Evolutionary conservation across 768 basidiomycete species (phyloP).

Genomic region (Boletus sp.): DNA sequence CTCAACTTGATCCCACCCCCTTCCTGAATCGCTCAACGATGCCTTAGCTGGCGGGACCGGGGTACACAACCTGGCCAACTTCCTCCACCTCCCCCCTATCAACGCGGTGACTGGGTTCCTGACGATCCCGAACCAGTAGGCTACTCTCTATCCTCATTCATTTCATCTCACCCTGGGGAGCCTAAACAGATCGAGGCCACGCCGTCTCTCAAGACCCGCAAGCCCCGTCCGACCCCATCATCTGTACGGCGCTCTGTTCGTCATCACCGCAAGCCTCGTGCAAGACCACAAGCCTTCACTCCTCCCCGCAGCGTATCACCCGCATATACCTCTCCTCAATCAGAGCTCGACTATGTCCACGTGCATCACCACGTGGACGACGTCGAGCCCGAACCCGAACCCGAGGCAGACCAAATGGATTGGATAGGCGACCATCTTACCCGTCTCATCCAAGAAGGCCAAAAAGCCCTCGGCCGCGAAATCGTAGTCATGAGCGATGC

Average conservation of each 20-base stretch:
- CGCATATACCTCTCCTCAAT: conserved; percentile 29
- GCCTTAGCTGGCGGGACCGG: conserved; percentile 69
- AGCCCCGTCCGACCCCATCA: conserved; percentile 32
- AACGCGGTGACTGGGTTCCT: conserved; percentile 56
- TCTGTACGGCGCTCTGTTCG: conserved; percentile 35
- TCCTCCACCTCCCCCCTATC: conserved; percentile 63
- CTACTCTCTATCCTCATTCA: neutral
- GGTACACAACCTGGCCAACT: conserved; percentile 50
- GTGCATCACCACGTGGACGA: conserved; percentile 31
- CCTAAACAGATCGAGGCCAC: conserved; percentile 34
- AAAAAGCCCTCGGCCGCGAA: conserved; percentile 71
- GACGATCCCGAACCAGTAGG: conserved; percentile 37
- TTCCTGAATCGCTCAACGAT: conserved; percentile 1
- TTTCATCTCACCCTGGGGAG: conserved; percentile 15
- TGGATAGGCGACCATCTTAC: conserved; percentile 74
- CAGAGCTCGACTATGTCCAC: conserved; percentile 43
- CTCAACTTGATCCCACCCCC: neutral
- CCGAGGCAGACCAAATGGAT: conserved; percentile 63
- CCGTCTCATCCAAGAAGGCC: conserved; percentile 73
- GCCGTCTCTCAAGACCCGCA: conserved; percentile 39
- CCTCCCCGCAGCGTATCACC: conserved; percentile 29
- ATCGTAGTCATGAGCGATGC: conserved; percentile 75
- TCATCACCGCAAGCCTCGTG: conserved; percentile 35
- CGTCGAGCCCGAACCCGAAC: conserved; percentile 34
- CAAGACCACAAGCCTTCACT: conserved; percentile 21